Percentiles rank a stretch among this genome's conserved stretches.
Evolutionary conservation across 306 rosid species (phyloP).

Genomic region (Senna tora): DNA sequence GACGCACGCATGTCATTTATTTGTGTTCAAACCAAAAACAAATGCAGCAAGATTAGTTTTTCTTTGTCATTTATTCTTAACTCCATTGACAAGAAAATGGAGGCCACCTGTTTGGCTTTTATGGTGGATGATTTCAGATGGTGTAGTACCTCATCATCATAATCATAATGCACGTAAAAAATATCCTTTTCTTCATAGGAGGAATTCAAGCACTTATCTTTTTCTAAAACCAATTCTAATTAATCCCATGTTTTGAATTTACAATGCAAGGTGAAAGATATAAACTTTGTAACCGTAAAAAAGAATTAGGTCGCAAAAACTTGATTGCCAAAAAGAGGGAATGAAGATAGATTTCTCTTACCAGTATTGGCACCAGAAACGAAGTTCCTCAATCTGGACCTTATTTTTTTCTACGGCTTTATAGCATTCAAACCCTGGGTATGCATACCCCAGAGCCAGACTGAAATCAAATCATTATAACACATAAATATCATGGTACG

Average conservation of each 20-base stretch:
- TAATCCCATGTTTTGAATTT: neutral
- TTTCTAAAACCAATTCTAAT: neutral
- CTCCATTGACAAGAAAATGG: constrained; percentile 13
- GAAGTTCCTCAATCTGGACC: constrained; percentile 71
- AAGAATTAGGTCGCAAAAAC: neutral
- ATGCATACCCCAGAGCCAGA: constrained; percentile 79
- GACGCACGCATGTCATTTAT: too few relatives aligned
- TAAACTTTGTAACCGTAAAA: neutral
- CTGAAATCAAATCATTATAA: constrained; percentile 42
- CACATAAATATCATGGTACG: neutral
- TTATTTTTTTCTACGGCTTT: constrained; percentile 73
- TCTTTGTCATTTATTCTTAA: constrained; percentile 5
- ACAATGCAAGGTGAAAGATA: neutral
- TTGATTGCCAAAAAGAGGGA: neutral
- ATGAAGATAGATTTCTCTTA: constrained; percentile 27
- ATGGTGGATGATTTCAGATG: constrained; percentile 9
- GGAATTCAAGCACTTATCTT: neutral
- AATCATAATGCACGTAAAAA: neutral
- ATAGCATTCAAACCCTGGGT: constrained; percentile 90
- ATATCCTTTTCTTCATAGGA: constrained; percentile 16
- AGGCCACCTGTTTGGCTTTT: neutral
- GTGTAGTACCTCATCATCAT: constrained; percentile 24
- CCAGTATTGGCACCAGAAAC: constrained; percentile 98
- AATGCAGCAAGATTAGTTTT: neutral
- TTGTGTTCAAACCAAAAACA: too few relatives aligned